These are phyloP conservation scores for Mucor plumbeus DNA, from an alignment of 371 early-diverging fungal species.

Conservation along the genomic window DNA sequence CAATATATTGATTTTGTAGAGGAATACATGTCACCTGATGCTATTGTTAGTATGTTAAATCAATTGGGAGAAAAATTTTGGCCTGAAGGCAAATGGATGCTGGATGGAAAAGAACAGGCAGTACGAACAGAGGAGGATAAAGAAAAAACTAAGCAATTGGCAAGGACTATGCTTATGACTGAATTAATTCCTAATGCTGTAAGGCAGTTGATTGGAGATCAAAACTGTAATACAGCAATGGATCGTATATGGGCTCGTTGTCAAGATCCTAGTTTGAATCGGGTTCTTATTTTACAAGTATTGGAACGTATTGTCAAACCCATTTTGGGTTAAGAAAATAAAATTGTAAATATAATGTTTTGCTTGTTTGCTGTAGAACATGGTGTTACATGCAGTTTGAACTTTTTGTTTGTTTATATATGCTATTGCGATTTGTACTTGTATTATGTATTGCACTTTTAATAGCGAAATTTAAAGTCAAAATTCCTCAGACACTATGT, in stretches of 20 bases:
- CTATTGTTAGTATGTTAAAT: conserved; percentile 34
- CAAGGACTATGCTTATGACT: conserved; percentile 37
- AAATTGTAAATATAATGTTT: conserved; percentile 4
- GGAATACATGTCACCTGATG: conserved; percentile 42
- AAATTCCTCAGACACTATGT: too few species aligned
- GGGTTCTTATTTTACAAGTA: conserved; percentile 49
- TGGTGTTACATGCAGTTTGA: too few species aligned
- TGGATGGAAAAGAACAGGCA: conserved; percentile 13
- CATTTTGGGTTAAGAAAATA: conserved; percentile 38
- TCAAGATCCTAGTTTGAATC: conserved; percentile 46
- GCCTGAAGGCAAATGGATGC: conserved; percentile 43
- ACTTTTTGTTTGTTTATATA: too few species aligned
- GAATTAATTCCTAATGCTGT: conserved; percentile 46
- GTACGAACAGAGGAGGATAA: conserved; percentile 39
- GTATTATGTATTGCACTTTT: too few species aligned
- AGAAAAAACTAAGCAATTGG: conserved; percentile 34
- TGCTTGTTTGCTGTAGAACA: too few species aligned
- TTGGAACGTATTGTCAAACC: conserved; percentile 51
- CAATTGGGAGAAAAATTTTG: conserved; percentile 39
- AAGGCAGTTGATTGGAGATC: conserved; percentile 54
- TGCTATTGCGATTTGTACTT: too few species aligned
- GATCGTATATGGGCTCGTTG: conserved; percentile 51
- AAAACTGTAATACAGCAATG: conserved; percentile 52
- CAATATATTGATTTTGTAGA: conserved; percentile 47
- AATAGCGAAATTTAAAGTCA: too few species aligned